phyloP scores from a whole-genome alignment of 805 yeast genomes.

The Danielozyma ontarioensis region DNA sequence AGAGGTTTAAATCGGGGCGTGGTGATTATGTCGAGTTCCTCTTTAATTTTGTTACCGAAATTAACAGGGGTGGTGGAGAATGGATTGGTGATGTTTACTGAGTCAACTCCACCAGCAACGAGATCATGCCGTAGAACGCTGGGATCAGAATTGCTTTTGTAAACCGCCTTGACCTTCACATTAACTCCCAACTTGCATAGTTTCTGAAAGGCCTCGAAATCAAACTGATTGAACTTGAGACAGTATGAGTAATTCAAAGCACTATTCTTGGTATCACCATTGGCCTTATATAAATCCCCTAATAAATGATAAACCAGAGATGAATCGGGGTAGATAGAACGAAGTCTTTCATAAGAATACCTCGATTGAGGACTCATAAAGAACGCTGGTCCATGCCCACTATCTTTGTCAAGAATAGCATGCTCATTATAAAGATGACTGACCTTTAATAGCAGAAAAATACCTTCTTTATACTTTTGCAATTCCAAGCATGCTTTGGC shows the following conservation, averaged over 20 bases:
- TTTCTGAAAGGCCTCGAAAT: conserved; percentile 83
- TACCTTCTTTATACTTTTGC: conserved; percentile 56
- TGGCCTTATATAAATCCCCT: conserved; percentile 59
- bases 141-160: conserved; percentile 20
- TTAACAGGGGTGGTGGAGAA: conserved; percentile 14
- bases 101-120: no score
- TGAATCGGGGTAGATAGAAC: conserved; percentile 53
- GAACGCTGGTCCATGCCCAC: conserved; percentile 2
- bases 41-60: conserved; percentile 5
- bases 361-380: conserved; percentile 17
- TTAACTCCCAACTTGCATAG: conserved; percentile 68
- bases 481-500: conserved; percentile 62
- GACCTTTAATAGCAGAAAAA: conserved; percentile 35
- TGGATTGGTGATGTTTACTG: conserved; percentile 18
- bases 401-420: conserved; percentile 1
- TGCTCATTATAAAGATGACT: conserved; percentile 26
- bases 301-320: conserved; percentile 63
- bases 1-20: conserved; percentile 16
- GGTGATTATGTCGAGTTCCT: conserved; percentile 6
- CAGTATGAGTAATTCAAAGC: conserved; percentile 65
- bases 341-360: conserved; percentile 33
- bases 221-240: conserved; percentile 66
- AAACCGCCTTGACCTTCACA: conserved; percentile 55
- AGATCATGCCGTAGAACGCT: no score
- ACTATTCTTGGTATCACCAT: conserved; percentile 61